Evolutionary conservation across 306 rosid species (phyloP), one percentile per base, ranked within the genome.

Genomic region (Oemleria cerasiformis): DNA sequence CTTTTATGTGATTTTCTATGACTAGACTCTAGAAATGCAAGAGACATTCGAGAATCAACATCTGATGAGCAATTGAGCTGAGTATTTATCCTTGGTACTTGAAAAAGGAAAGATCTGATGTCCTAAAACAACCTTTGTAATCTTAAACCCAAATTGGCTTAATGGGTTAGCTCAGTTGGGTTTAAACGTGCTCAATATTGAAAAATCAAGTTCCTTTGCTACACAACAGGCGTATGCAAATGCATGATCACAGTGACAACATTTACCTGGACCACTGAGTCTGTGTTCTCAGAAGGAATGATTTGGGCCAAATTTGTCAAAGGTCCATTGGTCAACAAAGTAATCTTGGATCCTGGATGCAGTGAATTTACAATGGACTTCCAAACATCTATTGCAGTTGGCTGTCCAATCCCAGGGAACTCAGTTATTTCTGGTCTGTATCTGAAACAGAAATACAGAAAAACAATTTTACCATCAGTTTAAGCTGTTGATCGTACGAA

Each of bases 271-370:
- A 89, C 75, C 49, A 36, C 36, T 0, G 88, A 80, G 79, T 75
- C 72, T 39, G 84, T 70, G 54, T 82, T 82, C 65, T 67, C 10
- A 4, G 86, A 83, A 16, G 76, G 40, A 72, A 82, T 54, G 49
- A 72, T 76, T 62, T 85, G 75, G 6, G 91, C 91, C 64, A 87
- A 79, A 87, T 80, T 83, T 58, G 96, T 87, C 68, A 87, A 77
- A 23, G 92, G 92, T 34, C 89, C 91, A 73, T 80, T 87, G 60
- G 88, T 84, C 41, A 90, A 64, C 58, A 87, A 67, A 41, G 88
- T 82, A 65, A 90, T 70, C 78, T 78, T 85, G n/a, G 90, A 75
- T 63, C 73, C 81, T 34, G 84, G 81, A 59, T 79, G 59, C 2
- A 68, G 64, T 75, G 84, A 58, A 53, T 80, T 68, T 67, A 77